These are phyloP conservation scores for Thermothielavioides terrestris DNA, from an alignment of 495 filamentous ascomycete species.

Conservation along the genomic window DNA sequence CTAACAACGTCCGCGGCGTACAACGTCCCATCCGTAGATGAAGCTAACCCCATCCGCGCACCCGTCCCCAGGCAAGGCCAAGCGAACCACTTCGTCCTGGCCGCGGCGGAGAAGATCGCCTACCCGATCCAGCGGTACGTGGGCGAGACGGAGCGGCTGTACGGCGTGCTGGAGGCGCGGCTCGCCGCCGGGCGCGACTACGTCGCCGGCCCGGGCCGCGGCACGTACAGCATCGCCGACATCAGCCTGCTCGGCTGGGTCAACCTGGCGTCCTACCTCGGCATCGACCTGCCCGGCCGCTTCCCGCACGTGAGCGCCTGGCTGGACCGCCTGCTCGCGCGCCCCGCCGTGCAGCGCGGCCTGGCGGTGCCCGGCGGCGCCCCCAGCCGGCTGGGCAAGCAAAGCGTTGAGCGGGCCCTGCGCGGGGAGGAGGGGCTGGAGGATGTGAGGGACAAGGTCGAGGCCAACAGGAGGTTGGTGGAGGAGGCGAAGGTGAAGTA, in stretches of 20 bases:
- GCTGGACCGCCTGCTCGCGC: conserved; percentile 47
- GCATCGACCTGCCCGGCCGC: conserved; percentile 48
- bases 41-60: too few species aligned
- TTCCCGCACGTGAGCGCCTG: conserved; percentile 65
- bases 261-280: not conserved
- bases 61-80: conserved; percentile 68
- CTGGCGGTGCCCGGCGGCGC: conserved; percentile 48
- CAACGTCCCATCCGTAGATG: too few species aligned
- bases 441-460: conserved; percentile 22
- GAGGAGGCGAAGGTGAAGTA: conserved; percentile 30
- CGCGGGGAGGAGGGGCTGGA: not conserved
- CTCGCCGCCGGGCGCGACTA: conserved; percentile 51
- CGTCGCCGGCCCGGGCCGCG: conserved; percentile 49
- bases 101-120: conserved; percentile 66
- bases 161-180: conserved; percentile 63
- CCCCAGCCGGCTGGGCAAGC: conserved; percentile 4
- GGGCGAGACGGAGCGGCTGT: conserved; percentile 69
- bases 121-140: conserved; percentile 72
- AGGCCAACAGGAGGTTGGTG: conserved; percentile 18
- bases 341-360: conserved; percentile 62
- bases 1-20: too few species aligned
- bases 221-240: conserved; percentile 72
- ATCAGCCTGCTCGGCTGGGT: conserved; percentile 67
- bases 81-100: conserved; percentile 74
- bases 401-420: not conserved